phyloP scores from a whole-genome alignment of 805 yeast species.

The Ogataea pini region DNA sequence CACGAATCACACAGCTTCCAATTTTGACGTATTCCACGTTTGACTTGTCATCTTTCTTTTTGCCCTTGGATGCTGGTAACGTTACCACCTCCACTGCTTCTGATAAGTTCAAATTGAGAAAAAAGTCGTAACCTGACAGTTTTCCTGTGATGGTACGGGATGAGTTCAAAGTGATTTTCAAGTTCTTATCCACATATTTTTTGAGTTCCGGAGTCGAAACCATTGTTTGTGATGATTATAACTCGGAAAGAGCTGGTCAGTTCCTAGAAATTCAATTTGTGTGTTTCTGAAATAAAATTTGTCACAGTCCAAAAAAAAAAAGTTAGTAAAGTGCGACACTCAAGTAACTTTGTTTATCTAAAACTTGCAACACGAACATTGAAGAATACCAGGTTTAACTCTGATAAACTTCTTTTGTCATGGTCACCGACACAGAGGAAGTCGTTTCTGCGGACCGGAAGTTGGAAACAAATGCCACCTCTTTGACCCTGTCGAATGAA shows the following conservation, averaged over 20 bases:
- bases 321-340: constrained; percentile 4
- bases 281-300: constrained; percentile 6
- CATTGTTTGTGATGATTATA: constrained; percentile 22
- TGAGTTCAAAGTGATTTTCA: constrained; percentile 76
- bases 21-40: constrained; percentile 24
- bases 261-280: too few species aligned
- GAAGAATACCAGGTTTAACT: too few species aligned
- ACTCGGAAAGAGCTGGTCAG: too few species aligned
- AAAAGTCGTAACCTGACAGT: constrained; percentile 79
- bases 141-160: constrained; percentile 76
- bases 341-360: not conserved
- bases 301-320: not conserved
- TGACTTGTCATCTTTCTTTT: constrained; percentile 5
- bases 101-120: constrained; percentile 37
- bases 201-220: constrained; percentile 39
- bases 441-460: not conserved
- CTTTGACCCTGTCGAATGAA: too few species aligned
- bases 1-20: constrained; percentile 48
- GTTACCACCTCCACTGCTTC: constrained; percentile 25
- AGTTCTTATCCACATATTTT: constrained; percentile 76
- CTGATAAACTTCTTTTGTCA: not conserved
- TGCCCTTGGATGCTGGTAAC: constrained; percentile 8
- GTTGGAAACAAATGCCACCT: too few species aligned
- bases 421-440: not conserved
- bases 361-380: constrained; percentile 3